Base-by-base conservation (phyloP, 768 basidiomycete species). In the Agrocybe pediades region DNA sequence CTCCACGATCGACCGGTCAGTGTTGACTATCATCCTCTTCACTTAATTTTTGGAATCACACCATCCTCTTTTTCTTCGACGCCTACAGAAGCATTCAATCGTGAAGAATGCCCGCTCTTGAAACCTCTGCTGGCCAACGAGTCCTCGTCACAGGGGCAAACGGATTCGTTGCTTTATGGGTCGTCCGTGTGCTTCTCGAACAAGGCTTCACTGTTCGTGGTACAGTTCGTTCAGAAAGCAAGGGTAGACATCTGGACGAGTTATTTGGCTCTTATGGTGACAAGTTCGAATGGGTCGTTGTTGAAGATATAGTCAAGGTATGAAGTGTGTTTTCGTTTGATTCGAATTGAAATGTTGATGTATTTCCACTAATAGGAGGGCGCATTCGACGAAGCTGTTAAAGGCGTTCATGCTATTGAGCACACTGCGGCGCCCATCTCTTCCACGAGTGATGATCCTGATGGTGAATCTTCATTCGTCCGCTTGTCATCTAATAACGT, bases 341-440 rank as follows among this genome's bases (percentile, higher is more conserved):
- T 30, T 30, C 36, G 1, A 26, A 29, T 41, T 5, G 20, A 20
- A 13, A 54, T 5, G 24, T 21, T 26, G 23, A 24, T 21, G 39
- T n/a, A 44, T 20, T 17, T 46, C 9, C n/a, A n/a, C n/a, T 17
- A 39, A 15, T 51, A 85, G 84, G 77, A 78, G 1, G 82, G 81
- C 9, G 87, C 86, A 0, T 95, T 92, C 58, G 88, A 93, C 64
- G 83, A 89, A 48, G 88, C 83, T 0, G 87, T 92, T 52, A 80
- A 84, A 65, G 88, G 79, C 1, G 84, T 92, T 9, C 84, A 90
- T 54, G 92, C 79, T 0, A 81, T 93, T 46, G 77, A 74, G 39
- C 90, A 90, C 62, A 83, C 77, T 3, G 87, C 87, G 0, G 88
- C 87, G 1, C 88, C 88, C 0, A 76, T 84, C 58, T 70, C 76